These are phyloP conservation scores for Alternaria rosae DNA, from an alignment of 2,329 filamentous ascomycete species.

Conservation along the genomic window DNA sequence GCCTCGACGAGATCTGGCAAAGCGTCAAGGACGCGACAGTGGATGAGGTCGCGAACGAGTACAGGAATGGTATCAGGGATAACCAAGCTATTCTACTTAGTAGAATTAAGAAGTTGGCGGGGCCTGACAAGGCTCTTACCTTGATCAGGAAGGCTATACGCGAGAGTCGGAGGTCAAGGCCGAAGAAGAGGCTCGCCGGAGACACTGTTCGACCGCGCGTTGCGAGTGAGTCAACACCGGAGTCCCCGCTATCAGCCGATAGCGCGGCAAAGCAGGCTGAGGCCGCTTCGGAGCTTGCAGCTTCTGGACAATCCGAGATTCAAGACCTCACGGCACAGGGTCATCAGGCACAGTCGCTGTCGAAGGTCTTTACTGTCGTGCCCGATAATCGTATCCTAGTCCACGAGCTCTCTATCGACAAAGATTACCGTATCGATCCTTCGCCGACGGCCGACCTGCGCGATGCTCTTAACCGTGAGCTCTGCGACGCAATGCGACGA, in stretches of 20 bases:
- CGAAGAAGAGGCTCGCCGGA: slow-evolving; percentile 70
- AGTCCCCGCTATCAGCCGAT: slow-evolving; percentile 35
- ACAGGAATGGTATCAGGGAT: slow-evolving; percentile 79
- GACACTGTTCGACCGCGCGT: slow-evolving; percentile 73
- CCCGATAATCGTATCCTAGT: slow-evolving; percentile 78
- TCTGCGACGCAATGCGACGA: slow-evolving; percentile 67
- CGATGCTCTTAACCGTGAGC: slow-evolving; percentile 66
- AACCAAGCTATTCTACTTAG: slow-evolving; percentile 82
- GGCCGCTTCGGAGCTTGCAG: slow-evolving; percentile 42
- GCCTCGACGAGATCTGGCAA: slow-evolving; percentile 83
- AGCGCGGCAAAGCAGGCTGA: slow-evolving; percentile 48
- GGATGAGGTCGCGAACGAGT: slow-evolving; percentile 76
- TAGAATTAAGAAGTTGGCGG: slow-evolving; percentile 79
- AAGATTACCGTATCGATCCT: slow-evolving; percentile 74
- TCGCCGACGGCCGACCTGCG: slow-evolving; percentile 63
- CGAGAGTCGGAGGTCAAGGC: slow-evolving; percentile 71
- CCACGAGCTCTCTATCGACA: slow-evolving; percentile 81
- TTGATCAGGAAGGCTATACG: slow-evolving; percentile 78
- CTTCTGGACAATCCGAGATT: slow-evolving; percentile 22
- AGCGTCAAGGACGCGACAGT: slow-evolving; percentile 81
- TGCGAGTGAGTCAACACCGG: slow-evolving; percentile 55
- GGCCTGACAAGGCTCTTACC: slow-evolving; percentile 72
- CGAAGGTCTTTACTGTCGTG: slow-evolving; percentile 66
- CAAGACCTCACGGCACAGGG: slow-evolving; percentile 30
- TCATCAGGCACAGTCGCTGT: slow-evolving; percentile 54